Conservation (phyloP, 2,329 filamentous ascomycete genomes). For the Rhynchosporium agropyri region DNA sequence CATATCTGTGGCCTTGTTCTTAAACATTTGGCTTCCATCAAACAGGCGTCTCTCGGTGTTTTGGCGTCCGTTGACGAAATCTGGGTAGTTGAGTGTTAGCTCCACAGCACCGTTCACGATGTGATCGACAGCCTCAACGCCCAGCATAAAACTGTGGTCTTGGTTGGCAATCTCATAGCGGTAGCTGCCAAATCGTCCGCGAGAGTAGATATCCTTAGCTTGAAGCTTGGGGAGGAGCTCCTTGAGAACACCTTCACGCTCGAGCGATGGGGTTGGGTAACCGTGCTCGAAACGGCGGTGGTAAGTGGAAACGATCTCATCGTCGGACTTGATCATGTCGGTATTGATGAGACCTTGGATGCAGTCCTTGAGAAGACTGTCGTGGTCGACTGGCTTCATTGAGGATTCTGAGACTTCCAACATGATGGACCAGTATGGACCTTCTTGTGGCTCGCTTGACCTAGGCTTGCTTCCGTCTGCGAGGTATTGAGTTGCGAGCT, state of each 20-base stretch:
- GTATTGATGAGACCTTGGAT: conserved; percentile 98
- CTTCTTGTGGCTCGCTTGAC: conserved; percentile 73
- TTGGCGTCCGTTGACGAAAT: conserved; percentile 66
- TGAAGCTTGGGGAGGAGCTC: conserved; percentile 91
- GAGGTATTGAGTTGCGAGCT: conserved; percentile 83
- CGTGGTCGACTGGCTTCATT: conserved; percentile 90
- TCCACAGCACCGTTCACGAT: conserved; percentile 74
- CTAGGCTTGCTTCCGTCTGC: conserved; percentile 82
- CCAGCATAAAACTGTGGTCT: conserved; percentile 78
- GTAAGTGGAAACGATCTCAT: conserved; percentile 98
- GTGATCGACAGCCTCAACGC: conserved; percentile 74
- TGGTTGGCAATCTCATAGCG: conserved; percentile 82
- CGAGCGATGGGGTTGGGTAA: conserved; percentile 92
- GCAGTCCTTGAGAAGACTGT: conserved; percentile 82
- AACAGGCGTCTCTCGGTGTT: conserved; percentile 45
- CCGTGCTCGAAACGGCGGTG: conserved; percentile 98
- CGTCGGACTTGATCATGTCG: conserved; percentile 85
- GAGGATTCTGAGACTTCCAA: conserved; percentile 94
- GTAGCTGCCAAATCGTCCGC: conserved; percentile 97
- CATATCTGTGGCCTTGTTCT: conserved; percentile 37
- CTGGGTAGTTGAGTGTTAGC: conserved; percentile 76
- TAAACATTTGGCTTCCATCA: conserved; percentile 43
- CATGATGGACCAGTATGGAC: conserved; percentile 99
- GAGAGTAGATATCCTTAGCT: conserved; percentile 88
- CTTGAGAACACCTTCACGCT: conserved; percentile 93